Base-by-base conservation (phyloP, 805 yeast species). In the Wickerhamomyces xylosicus region DNA sequence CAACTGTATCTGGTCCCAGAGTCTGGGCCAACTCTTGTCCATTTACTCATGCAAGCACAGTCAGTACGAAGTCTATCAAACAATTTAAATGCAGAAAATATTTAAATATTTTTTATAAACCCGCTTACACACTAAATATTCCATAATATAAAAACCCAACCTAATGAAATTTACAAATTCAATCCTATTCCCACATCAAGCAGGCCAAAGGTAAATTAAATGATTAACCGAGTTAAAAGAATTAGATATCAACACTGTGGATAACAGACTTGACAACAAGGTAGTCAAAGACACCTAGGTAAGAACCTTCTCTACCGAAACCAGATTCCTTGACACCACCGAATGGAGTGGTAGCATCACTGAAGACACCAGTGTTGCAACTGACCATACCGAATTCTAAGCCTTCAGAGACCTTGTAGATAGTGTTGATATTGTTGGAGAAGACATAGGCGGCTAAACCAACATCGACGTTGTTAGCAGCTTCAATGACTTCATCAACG, bases 251-350 rank as follows among this genome's bases (percentile, higher is more conserved):
- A 10, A 31, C 33, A 15, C 13, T 15, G 19, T 31, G 33, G 13
- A 31, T 69, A 32, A 74, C 62, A 9, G 77, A 62, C 53, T 75
- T 75, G 38, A 72, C 58, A 15, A 69, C 68, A 31, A 71, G 63
- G 52, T 74, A 76, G 53, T 77, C 84, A 27, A 75, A 81, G 43
- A 79, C 56, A 29, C 85, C 85, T 48, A 67, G 67, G 39, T 69
- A 56, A 2, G 80, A 72, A 15, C 84, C 84, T 56, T 79, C 85
- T 57, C 84, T 71, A 27, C 85, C 85, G 53, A 75, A 77, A 0
- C 85, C 85, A 19, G 80, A 72, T 49, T 75, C 75, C 47, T 75
- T 74, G 36, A 78, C 63, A 40, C 85, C 85, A 27, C 85, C 76
- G 43, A 71, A 71, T 45, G 83, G 82, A 35, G 76, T 50, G 5